Evolutionary conservation across 371 early-diverging fungal species (phyloP).

Genomic region (Lichtheimia ramosa): DNA sequence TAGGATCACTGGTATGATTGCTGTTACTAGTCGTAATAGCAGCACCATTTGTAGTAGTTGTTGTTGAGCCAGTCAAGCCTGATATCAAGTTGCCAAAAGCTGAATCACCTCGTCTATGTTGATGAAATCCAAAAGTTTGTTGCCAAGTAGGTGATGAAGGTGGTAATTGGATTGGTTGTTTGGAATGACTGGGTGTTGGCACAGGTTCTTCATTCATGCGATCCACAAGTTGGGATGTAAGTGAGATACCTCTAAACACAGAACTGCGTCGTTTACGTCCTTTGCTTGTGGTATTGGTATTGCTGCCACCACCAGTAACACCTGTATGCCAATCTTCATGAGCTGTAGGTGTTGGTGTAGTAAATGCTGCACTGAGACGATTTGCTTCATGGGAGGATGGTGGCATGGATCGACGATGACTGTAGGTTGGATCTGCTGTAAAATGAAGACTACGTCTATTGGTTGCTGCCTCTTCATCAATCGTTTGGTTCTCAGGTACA

Average conservation of each 20-base stretch:
- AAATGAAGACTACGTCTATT: constrained; percentile 1
- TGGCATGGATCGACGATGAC: constrained; percentile 6
- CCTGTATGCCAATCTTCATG: constrained; percentile 8
- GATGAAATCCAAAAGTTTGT: constrained; percentile 6
- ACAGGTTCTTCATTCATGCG: constrained; percentile 31
- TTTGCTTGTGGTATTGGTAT: constrained; percentile 3
- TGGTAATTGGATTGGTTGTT: constrained; percentile 20
- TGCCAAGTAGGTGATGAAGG: constrained; percentile 28
- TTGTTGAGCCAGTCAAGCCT: constrained; percentile 17
- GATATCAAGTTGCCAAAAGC: constrained; percentile 24
- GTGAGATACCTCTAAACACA: constrained; percentile 45
- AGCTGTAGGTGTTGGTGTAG: neutral
- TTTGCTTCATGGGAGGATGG: neutral
- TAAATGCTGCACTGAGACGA: constrained; percentile 4
- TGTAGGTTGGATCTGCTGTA: constrained; percentile 2
- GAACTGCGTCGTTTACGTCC: constrained; percentile 38
- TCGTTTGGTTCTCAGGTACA: constrained; percentile 2
- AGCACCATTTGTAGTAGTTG: neutral
- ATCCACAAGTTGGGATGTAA: constrained; percentile 47
- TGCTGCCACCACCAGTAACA: neutral
- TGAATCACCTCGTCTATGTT: constrained; percentile 21
- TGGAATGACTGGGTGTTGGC: neutral
- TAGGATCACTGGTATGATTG: constrained; percentile 6
- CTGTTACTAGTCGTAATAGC: neutral
- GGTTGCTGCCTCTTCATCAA: neutral